Conservation (phyloP, 176 grass and related monocot genomes). For the Juncus inflexus region DNA sequence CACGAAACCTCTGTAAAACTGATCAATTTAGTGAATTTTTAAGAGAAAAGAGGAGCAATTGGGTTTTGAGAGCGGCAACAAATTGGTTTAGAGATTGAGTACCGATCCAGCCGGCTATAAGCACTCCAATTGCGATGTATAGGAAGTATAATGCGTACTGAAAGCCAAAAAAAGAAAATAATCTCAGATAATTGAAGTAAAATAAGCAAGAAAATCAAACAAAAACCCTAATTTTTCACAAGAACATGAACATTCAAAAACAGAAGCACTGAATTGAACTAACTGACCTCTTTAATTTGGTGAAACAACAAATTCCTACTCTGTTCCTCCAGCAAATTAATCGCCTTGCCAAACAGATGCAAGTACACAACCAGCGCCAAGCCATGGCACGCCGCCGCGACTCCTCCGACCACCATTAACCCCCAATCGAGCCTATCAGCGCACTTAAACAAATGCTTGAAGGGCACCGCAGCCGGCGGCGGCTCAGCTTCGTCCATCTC, state of each 20-base stretch:
- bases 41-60: background rate
- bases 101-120: slow-evolving; percentile 98
- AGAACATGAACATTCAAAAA: background rate
- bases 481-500: slow-evolving; percentile 67
- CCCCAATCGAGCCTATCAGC: slow-evolving; percentile 84
- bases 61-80: background rate
- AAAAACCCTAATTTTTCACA: slow-evolving; percentile 14
- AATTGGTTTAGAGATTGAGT: slow-evolving; percentile 19
- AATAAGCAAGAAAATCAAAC: background rate
- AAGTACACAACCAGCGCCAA: slow-evolving; percentile 93
- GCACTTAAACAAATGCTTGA: slow-evolving; percentile 81
- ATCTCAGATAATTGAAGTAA: slow-evolving; percentile 7
- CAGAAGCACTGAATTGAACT: background rate
- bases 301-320: slow-evolving; percentile 42
- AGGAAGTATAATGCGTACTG: slow-evolving; percentile 90
- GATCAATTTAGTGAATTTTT: slow-evolving; percentile 35
- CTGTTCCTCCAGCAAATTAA: slow-evolving; percentile 58
- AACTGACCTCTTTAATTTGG: slow-evolving; percentile 59
- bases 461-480: slow-evolving; percentile 77
- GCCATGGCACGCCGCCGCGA: slow-evolving; percentile 72
- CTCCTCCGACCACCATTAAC: slow-evolving; percentile 64
- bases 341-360: slow-evolving; percentile 79
- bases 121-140: slow-evolving; percentile 85
- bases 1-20: slow-evolving; percentile 75
- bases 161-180: slow-evolving; percentile 16